These are phyloP conservation scores for Termitomyces sp. DNA, from an alignment of 768 basidiomycete genomes.

Conservation along the genomic window DNA sequence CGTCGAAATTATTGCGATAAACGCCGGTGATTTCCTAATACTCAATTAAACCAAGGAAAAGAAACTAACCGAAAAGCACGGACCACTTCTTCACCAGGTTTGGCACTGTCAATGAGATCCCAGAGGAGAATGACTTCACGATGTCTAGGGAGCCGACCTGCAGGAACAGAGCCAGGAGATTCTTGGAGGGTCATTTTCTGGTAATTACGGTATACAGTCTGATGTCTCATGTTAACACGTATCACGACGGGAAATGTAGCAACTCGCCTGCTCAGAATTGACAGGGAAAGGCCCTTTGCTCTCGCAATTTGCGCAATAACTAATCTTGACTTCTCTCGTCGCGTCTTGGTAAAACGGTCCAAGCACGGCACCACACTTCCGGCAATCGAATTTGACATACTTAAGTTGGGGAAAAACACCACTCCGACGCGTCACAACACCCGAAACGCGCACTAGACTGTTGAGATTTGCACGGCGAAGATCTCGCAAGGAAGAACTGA, in stretches of 20 bases:
- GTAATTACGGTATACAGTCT: constrained; percentile 98
- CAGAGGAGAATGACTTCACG: constrained; percentile 95
- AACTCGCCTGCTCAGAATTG: constrained; percentile 86
- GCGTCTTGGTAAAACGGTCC: constrained; percentile 99
- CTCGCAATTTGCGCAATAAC: constrained; percentile 92
- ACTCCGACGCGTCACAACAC: constrained; percentile 91
- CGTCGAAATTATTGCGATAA: constrained; percentile 98
- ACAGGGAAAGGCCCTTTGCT: constrained; percentile 92
- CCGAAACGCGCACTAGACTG: constrained; percentile 90
- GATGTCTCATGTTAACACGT: no score
- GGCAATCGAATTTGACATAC: constrained; percentile 98
- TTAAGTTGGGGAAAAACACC: constrained; percentile 99
- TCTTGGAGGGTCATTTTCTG: constrained; percentile 99
- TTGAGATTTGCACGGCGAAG: constrained; percentile 90
- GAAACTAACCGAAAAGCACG: constrained; percentile 20
- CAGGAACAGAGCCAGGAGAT: constrained; percentile 95
- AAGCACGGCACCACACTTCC: constrained; percentile 87
- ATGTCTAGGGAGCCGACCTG: constrained; percentile 93
- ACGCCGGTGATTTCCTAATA: constrained; percentile 92
- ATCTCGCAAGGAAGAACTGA: constrained; percentile 86
- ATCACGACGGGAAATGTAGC: no score
- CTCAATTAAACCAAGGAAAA: constrained; percentile 5
- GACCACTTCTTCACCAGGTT: constrained; percentile 97
- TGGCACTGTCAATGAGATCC: constrained; percentile 97
- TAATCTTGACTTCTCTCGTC: constrained; percentile 88